Evolutionary conservation across 1,139 yeast genomes (phyloP).

Genomic region (Saccharomyces hybrid): DNA sequence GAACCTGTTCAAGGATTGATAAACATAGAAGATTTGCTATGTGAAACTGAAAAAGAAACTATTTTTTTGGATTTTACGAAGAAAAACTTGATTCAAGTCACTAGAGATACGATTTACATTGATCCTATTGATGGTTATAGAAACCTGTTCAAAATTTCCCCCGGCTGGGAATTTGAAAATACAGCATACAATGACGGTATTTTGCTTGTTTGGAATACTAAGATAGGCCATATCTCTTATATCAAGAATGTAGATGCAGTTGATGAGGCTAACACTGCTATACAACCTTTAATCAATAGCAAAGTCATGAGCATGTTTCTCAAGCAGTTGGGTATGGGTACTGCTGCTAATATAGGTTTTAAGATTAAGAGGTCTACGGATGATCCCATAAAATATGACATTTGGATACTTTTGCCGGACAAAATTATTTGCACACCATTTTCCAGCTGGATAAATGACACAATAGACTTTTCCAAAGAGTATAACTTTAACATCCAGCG

Average conservation of each 20-base stretch:
- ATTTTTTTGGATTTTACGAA: constrained; percentile 10
- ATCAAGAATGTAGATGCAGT: background rate
- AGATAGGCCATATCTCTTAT: background rate
- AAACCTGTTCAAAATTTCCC: too few species aligned
- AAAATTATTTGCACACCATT: too few species aligned
- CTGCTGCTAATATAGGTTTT: too few species aligned
- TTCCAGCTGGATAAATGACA: too few species aligned
- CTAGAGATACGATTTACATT: constrained; percentile 7
- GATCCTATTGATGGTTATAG: too few species aligned
- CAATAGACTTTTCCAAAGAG: too few species aligned
- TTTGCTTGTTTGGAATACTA: constrained; percentile 16
- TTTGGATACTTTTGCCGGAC: too few species aligned
- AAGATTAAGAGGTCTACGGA: background rate
- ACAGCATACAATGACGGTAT: constrained; percentile 6
- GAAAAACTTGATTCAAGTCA: constrained; percentile 14
- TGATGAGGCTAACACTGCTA: background rate
- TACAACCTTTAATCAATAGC: background rate
- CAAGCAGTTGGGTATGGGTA: background rate
- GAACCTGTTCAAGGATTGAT: constrained; percentile 6
- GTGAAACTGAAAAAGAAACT: constrained; percentile 8
- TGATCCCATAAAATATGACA: background rate
- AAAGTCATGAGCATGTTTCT: background rate
- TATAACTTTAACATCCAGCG: too few species aligned
- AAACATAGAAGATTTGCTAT: constrained; percentile 18
- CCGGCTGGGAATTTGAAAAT: constrained; percentile 14